A percentile compares a stretch with the other conserved stretches of the same genome.
phyloP scores from a whole-genome alignment of 163 green algal genomes.

The Chloroidium sp. region DNA sequence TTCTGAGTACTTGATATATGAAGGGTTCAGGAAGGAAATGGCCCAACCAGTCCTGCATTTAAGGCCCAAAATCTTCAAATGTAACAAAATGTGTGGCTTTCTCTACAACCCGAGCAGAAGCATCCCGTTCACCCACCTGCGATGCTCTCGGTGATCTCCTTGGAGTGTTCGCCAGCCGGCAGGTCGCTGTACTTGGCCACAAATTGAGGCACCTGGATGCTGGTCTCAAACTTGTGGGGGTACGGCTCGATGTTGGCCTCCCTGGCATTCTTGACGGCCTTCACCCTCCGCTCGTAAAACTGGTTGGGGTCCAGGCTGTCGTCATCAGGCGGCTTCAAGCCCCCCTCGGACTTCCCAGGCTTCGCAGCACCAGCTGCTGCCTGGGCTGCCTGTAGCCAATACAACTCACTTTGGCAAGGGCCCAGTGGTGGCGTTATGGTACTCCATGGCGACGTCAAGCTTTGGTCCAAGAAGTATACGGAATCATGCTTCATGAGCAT shows the following conservation, averaged over 20 bases:
- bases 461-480: neutral
- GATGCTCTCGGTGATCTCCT: conserved; percentile 48
- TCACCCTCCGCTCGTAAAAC: conserved; percentile 85
- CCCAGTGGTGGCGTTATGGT: neutral
- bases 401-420: no score
- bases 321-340: neutral
- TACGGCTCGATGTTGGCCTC: conserved; percentile 85
- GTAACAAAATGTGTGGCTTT: no score
- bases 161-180: conserved; percentile 58
- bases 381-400: neutral
- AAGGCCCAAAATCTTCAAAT: no score
- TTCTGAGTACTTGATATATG: no score
- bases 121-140: conserved; percentile 23
- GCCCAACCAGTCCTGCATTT: no score
- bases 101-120: no score
- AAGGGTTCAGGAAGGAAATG: no score
- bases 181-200: conserved; percentile 67
- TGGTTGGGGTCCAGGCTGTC: conserved; percentile 65
- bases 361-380: neutral
- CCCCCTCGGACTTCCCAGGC: neutral
- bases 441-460: neutral
- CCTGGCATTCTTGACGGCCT: conserved; percentile 44
- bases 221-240: conserved; percentile 96
- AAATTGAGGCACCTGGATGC: conserved; percentile 64
- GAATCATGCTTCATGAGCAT: neutral